A percentile compares a stretch with the other conserved stretches of the same genome.
phyloP scores from a whole-genome alignment of 352 stramenopile genomes.

The Phytophthora colocasiae region DNA sequence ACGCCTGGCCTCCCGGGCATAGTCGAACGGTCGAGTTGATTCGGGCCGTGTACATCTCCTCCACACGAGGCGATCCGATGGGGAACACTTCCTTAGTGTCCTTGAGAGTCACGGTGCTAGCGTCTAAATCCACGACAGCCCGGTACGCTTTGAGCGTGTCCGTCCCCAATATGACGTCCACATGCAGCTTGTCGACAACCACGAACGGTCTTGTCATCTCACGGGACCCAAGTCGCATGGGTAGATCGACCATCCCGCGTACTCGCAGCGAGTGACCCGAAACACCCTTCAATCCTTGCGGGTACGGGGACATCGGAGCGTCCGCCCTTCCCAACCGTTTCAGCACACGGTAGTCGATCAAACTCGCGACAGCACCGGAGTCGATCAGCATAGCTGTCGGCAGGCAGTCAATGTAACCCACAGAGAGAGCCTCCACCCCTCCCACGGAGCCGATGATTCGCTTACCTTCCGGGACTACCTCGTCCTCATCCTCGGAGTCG shows the following conservation, averaged over 20 bases:
- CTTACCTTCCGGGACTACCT: too few species aligned
- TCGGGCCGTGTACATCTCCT: too few species aligned
- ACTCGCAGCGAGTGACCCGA: neutral
- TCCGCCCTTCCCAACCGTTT: neutral
- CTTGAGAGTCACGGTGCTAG: neutral
- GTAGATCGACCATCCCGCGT: neutral
- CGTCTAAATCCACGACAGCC: slow-evolving; percentile 10
- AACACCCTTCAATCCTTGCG: neutral
- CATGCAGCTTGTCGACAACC: neutral
- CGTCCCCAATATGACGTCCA: neutral
- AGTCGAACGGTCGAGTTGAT: too few species aligned
- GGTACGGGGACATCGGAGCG: too few species aligned
- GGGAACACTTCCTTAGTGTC: slow-evolving; percentile 5
- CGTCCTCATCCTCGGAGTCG: too few species aligned
- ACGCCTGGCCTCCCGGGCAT: too few species aligned
- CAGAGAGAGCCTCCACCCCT: too few species aligned
- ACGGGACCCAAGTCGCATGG: neutral
- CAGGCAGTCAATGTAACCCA: too few species aligned
- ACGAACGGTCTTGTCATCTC: neutral
- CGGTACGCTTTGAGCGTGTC: slow-evolving; percentile 1
- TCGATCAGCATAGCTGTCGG: neutral
- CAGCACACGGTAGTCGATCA: neutral
- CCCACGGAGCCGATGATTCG: too few species aligned
- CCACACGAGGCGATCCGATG: too few species aligned
- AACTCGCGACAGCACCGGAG: neutral